Percentiles rank a stretch among this genome's conserved stretches.
phyloP scores from a whole-genome alignment of 805 yeast genomes.

The Yarrowia sp. region DNA sequence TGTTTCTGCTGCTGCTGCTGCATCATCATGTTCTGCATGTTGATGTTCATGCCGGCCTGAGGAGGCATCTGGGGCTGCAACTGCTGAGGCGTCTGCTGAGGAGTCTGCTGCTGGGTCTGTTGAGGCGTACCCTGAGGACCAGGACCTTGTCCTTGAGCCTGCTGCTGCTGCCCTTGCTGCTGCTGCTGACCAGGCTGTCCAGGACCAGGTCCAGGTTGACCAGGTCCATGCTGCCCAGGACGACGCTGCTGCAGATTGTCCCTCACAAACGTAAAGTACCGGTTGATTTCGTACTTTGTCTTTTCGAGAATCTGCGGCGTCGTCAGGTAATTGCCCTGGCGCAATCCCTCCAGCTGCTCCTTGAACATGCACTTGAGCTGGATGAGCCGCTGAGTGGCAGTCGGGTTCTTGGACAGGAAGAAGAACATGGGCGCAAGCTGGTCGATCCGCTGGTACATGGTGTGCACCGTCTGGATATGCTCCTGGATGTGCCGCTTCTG shows the following conservation, averaged over 20 bases:
- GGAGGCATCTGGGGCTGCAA: not conserved
- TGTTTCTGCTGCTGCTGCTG: slow-evolving; percentile 1
- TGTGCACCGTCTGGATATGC: slow-evolving; percentile 47
- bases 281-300: slow-evolving; percentile 67
- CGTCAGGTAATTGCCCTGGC: slow-evolving; percentile 64
- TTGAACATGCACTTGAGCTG: slow-evolving; percentile 77
- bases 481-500: slow-evolving; percentile 60
- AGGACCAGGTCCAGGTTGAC: not conserved
- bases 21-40: slow-evolving; percentile 17
- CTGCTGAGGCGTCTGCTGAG: not conserved
- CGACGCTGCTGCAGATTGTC: slow-evolving; percentile 48
- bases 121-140: not conserved
- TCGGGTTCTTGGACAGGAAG: slow-evolving; percentile 68
- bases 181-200: not conserved
- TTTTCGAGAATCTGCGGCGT: slow-evolving; percentile 70
- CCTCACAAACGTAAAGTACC: slow-evolving; percentile 70
- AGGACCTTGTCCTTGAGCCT: too few species aligned
- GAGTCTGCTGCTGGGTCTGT: not conserved
- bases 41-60: slow-evolving; percentile 2
- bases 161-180: not conserved
- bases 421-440: slow-evolving; percentile 76
- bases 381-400: slow-evolving; percentile 71
- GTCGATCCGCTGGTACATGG: slow-evolving; percentile 66
- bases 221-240: not conserved
- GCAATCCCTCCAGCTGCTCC: slow-evolving; percentile 68